Evolutionary conservation across 768 basidiomycete genomes (phyloP).

Genomic region (Phlebiopsis flavidoalba): DNA sequence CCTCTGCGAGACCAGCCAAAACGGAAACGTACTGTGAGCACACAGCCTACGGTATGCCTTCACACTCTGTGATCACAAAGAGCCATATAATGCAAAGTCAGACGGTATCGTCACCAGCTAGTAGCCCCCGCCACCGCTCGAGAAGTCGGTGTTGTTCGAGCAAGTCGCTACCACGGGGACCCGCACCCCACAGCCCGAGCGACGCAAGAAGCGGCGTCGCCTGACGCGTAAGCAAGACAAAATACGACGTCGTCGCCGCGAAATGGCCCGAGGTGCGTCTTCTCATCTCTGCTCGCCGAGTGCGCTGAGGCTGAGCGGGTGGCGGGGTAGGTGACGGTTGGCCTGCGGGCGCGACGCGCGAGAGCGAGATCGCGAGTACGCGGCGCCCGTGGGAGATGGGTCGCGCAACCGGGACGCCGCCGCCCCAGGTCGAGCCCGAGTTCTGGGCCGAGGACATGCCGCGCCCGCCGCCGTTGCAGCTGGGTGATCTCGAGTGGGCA

Average conservation of each 20-base stretch:
- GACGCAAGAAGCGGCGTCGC: not conserved
- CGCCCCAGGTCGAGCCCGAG: not conserved
- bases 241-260: not conserved
- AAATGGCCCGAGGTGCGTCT: not conserved
- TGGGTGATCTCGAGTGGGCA: constrained; percentile 1
- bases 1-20: no score
- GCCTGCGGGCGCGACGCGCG: not conserved
- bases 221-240: not conserved
- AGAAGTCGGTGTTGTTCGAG: no score
- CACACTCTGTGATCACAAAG: no score
- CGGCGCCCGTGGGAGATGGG: not conserved
- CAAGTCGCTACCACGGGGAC: no score
- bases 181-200: no score
- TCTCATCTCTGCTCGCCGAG: not conserved
- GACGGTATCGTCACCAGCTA: no score
- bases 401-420: not conserved
- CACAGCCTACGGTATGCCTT: no score
- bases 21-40: no score
- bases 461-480: not conserved
- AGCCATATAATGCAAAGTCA: no score
- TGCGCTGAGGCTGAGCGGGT: not conserved
- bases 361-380: not conserved
- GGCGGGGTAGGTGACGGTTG: no score
- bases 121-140: no score
- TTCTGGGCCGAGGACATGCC: no score